Base-by-base conservation (phyloP, 2,329 filamentous ascomycete genomes). In the Daldinia sp. region DNA sequence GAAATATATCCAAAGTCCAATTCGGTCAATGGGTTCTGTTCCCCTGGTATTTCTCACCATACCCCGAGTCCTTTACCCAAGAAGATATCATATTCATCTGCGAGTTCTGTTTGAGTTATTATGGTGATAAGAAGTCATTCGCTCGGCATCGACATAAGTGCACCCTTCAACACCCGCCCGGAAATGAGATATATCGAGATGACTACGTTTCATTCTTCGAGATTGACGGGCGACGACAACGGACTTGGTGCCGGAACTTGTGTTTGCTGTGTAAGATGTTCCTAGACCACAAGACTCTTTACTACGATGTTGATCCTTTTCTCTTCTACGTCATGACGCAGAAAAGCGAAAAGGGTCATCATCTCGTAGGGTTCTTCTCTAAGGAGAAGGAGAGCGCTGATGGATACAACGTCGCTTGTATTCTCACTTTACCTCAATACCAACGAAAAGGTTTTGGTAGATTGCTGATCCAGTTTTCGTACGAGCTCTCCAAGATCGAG, bases 271-370 rank as follows among this genome's bases (percentile, higher is more conserved):
- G 92, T 23, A 99, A 99, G 77, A 93, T 98, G 82, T 99, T 99
- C 78, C 86, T 99, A 41, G 96, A 86, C 73, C 97, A 98, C 80
- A 99, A 99, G 81, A 98, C 96, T 4, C 89, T 99, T 6, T 99
- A 98, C 84, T 99, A 99, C 82, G 96, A 99, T 75, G 96, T 99
- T n/a, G 96, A 99, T 72, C 96, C 96, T 0, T 99, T 99, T 78
- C 83, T 99, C 39, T 99, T 99, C 83, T 99, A 99, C 81, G 95
- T 97, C 79, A 98, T 99, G 95, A 93, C 93, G 28, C 91, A 90
- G 44, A 90, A 92, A 73, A 93, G 94, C 71, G 93, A 97, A 56
- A 91, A 94, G 74, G 96, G 96, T 13, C 96, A 92, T 75, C 96
- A 98, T 77, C 88, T 99, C 56, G 93, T 99, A n/a, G 96, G 96